phyloP scores from a whole-genome alignment of 2,329 filamentous ascomycete genomes.

The Fusarium sp. region DNA sequence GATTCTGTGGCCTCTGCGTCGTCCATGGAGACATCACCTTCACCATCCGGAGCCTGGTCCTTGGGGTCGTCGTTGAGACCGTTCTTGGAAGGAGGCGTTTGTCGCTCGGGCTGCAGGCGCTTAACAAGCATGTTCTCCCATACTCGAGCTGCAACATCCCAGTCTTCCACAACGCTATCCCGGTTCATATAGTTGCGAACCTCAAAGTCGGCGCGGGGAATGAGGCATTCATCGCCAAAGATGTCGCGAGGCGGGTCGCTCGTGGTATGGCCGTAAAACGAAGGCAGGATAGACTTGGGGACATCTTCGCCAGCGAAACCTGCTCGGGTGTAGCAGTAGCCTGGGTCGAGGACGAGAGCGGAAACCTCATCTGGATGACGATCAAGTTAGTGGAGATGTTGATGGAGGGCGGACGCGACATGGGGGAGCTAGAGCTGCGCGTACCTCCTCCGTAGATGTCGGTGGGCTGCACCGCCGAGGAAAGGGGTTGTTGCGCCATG shows the following conservation, averaged over 20 bases:
- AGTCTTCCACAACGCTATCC: slow-evolving; percentile 94
- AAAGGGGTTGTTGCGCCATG: slow-evolving; percentile 69
- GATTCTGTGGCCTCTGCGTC: slow-evolving; percentile 49
- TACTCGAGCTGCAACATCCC: slow-evolving; percentile 88
- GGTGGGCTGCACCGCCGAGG: slow-evolving; percentile 68
- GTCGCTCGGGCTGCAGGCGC: slow-evolving; percentile 82
- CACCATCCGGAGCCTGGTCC: slow-evolving; percentile 69
- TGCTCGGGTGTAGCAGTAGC: slow-evolving; percentile 90
- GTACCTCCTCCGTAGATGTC: slow-evolving; percentile 74
- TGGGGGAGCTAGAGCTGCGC: slow-evolving; percentile 35
- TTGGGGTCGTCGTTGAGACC: slow-evolving; percentile 78
- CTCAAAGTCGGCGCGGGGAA: slow-evolving; percentile 80
- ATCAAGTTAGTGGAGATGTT: slow-evolving; percentile 34
- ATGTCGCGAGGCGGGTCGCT: slow-evolving; percentile 65
- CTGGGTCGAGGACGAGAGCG: slow-evolving; percentile 94
- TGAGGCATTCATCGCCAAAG: slow-evolving; percentile 92
- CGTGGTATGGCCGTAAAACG: slow-evolving; percentile 80
- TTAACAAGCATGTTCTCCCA: slow-evolving; percentile 96
- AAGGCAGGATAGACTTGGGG: slow-evolving; percentile 92
- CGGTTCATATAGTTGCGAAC: slow-evolving; percentile 92
- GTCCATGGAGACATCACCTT: slow-evolving; percentile 72
- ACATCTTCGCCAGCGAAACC: slow-evolving; percentile 98
- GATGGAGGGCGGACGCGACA: slow-evolving; percentile 27
- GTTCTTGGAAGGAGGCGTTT: slow-evolving; percentile 78
- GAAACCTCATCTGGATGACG: slow-evolving; percentile 86